Base-by-base conservation (phyloP, 202 grass and related monocot genomes). In the Cymbopogon flexuosus region DNA sequence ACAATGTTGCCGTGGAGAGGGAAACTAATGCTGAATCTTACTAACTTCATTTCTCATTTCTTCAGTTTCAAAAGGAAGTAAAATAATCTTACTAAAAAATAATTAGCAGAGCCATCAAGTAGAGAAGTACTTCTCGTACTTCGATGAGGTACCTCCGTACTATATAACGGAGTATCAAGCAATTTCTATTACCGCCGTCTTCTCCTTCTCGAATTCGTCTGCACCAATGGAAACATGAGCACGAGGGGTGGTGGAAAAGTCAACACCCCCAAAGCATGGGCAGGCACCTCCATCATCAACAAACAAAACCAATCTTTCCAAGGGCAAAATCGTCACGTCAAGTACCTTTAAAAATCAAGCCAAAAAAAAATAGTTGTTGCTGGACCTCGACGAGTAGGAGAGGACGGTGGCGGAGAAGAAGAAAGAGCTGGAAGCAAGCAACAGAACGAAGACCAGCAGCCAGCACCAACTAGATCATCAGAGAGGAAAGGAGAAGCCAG, bases 261-360 rank as follows among this genome's bases (percentile, higher is more conserved):
- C 79, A 73, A 78, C 71, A 72, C 34, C 13, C 21, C 18, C 7
- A 80, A 40, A 78, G 73, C 66, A 78, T 2, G 6, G 8, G 7
- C 36, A 59, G 75, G 4, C 57, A 3, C 5, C 67, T 22, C 42
- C 61, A 61, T 83, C 68, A 73, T 40, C 39, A 40, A 72, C 68
- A 79, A 84, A 88, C 86, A 83, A 84, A 88, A 75, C 42, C 61
- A 62, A 63, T 84, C 76, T 84, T 88, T 88, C 41, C 62, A 27
- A 88, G 86, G 86, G 70, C 54, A 84, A 69, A 64, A 70, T 2
- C 41, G 81, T 88, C 81, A 83, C 21, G 45, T 18, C 5, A 36
- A 78, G 27, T 64, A 30, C 45, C 4, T 41, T 41, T 8, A 37
- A 49, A n/a, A 68, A 27, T 15, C 7, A 42, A 46, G 57, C 10